Base-by-base conservation (phyloP, 2,329 filamentous ascomycete species). In the Domatiomyces globalis region DNA sequence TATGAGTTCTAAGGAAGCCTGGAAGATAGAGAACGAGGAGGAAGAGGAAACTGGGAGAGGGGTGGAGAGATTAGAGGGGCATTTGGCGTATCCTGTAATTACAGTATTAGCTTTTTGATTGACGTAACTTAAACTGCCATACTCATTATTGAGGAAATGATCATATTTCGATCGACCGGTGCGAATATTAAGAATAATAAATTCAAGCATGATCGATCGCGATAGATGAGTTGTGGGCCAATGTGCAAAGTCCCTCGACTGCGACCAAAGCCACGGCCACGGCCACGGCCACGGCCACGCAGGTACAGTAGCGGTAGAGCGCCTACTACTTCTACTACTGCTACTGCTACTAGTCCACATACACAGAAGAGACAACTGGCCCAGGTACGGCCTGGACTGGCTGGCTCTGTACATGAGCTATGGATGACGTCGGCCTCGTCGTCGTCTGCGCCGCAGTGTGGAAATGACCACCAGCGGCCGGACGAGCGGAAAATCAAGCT, bases 401-500 rank as follows among this genome's bases (percentile, higher is more conserved):
- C 33, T 53, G 67, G 65, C 15, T 63, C 65, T 43, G 56, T 66
- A 43, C 62, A 60, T 20, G 66, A 69, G 19, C 58, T 65, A 36
- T 68, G 66, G 63, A 62, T 66, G 20, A 62, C 63, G 18, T 52
- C 60, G 3, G 43, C 58, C 0, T 55, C 58, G 25, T 52, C 51
- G 15, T 52, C 61, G 45, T 7, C 6, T 1, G 9, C 47, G 22
- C 45, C 47, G 7, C 19, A 9, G 12, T 20, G 56, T 9, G 56
- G 51, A n/a, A 53, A 50, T 9, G 53, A 59, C 58, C 67, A 71
- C 54, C 70, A 73, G 58, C 73, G 74, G 8, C 73, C 75, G 22
- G 74, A 80, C 60, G 75, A 81, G 64, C 73, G 79, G 55, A 76
- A 77, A 6, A 55, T 82, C 51, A 80, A 80, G 64, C 69, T 83